A percentile compares a stretch with the other conserved stretches of the same genome.
phyloP scores from a whole-genome alignment of 2,329 filamentous ascomycete genomes.

The Colletotrichum sp. region DNA sequence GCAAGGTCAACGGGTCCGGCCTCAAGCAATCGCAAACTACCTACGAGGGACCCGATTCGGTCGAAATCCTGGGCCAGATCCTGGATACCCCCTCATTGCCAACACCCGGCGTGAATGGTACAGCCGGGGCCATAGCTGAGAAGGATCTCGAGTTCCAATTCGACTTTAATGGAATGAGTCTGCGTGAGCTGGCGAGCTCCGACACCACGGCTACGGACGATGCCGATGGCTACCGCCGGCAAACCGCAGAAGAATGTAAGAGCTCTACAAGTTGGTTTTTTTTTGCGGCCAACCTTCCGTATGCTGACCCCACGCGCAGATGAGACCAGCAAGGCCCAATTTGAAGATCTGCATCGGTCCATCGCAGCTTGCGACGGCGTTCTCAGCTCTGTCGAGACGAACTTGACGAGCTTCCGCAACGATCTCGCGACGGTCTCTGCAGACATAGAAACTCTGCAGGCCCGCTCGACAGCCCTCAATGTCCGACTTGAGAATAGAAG shows the following conservation, averaged over 20 bases:
- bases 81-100: slow-evolving; percentile 33
- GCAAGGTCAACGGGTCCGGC: slow-evolving; percentile 70
- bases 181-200: slow-evolving; percentile 69
- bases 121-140: slow-evolving; percentile 38
- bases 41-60: slow-evolving; percentile 67
- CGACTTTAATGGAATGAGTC: slow-evolving; percentile 78
- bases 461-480: slow-evolving; percentile 82
- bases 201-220: slow-evolving; percentile 30
- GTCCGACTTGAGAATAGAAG: slow-evolving; percentile 87
- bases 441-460: slow-evolving; percentile 93
- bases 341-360: slow-evolving; percentile 88
- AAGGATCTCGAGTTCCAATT: slow-evolving; percentile 69
- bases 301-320: slow-evolving; percentile 48
- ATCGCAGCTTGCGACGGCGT: slow-evolving; percentile 93
- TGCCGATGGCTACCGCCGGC: slow-evolving; percentile 39
- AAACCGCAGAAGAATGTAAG: slow-evolving; percentile 77
- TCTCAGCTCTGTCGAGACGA: slow-evolving; percentile 89
- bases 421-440: slow-evolving; percentile 91
- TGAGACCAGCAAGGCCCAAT: slow-evolving; percentile 81
- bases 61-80: slow-evolving; percentile 68
- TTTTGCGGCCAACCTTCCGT: no score
- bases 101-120: slow-evolving; percentile 13
- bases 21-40: slow-evolving; percentile 63
- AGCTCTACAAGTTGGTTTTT: neutral
- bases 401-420: slow-evolving; percentile 89